Percentiles rank a stretch among this genome's conserved stretches.
Conservation (phyloP, 2,329 filamentous ascomycete species). For the Colletotrichum shisoi region DNA sequence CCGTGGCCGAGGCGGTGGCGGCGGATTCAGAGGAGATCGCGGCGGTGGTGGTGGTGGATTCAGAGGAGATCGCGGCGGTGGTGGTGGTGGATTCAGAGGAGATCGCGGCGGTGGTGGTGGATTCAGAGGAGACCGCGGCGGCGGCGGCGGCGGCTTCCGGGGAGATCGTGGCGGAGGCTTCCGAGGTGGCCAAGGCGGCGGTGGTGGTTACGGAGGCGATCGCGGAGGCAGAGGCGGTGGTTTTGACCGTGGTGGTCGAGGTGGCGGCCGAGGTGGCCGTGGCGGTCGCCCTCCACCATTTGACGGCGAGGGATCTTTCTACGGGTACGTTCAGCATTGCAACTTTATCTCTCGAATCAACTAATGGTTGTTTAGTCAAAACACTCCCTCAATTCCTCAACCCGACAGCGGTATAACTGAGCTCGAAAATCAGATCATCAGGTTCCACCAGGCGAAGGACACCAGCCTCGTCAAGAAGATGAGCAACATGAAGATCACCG, state of each 20-base stretch:
- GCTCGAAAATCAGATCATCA: constrained; percentile 55
- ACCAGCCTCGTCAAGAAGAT: constrained; percentile 49
- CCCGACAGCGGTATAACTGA: constrained; percentile 45
- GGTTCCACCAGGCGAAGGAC: constrained; percentile 43
- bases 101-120: background rate
- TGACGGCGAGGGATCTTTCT: constrained; percentile 35
- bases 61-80: constrained; percentile 36
- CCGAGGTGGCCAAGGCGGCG: constrained; percentile 32
- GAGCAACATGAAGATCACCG: constrained; percentile 47
- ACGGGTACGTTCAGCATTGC: constrained; percentile 33
- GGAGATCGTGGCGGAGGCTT: constrained; percentile 38
- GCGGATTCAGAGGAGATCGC: constrained; percentile 34
- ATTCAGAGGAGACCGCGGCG: constrained; percentile 36
- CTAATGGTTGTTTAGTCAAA: constrained; percentile 27
- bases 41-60: constrained; percentile 39
- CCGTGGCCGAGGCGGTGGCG: constrained; percentile 23
- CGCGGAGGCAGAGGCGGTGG: constrained; percentile 24
- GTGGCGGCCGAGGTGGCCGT: constrained; percentile 39
- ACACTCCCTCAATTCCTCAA: constrained; percentile 28
- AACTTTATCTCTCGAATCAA: constrained; percentile 34
- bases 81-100: constrained; percentile 33
- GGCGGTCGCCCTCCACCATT: constrained; percentile 39
- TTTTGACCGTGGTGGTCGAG: constrained; percentile 21
- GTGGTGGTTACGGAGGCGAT: constrained; percentile 13
- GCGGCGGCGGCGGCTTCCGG: constrained; percentile 39